phyloP scores from a whole-genome alignment of 2,329 filamentous ascomycete genomes.

The Rhynchosporium agropyri region DNA sequence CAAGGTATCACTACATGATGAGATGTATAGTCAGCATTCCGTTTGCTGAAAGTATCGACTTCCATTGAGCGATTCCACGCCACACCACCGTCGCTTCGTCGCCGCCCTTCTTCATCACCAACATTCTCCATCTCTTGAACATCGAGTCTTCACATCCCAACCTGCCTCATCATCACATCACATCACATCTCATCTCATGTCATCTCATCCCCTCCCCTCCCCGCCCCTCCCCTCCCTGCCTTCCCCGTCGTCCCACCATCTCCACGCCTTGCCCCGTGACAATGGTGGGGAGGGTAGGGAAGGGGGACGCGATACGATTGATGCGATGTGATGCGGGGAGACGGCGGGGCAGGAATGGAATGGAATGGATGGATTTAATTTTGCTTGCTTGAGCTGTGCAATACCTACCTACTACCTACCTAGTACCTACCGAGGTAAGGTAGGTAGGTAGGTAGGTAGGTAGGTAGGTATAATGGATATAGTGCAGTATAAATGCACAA shows the following conservation, averaged over 20 bases:
- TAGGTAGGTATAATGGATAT: too few species aligned
- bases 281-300: background rate
- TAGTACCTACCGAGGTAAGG: too few species aligned
- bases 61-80: background rate
- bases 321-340: background rate
- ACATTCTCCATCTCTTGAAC: too few species aligned
- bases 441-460: too few species aligned
- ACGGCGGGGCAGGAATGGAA: slow-evolving; percentile 12
- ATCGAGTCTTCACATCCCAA: too few species aligned
- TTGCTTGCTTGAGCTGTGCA: too few species aligned
- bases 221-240: background rate
- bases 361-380: too few species aligned
- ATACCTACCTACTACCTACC: too few species aligned
- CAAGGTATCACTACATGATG: slow-evolving; percentile 16
- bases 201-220: background rate
- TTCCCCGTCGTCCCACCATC: slow-evolving; percentile 10
- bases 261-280: slow-evolving; percentile 11
- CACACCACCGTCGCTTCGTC: too few species aligned
- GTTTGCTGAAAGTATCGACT: background rate
- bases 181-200: background rate
- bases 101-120: too few species aligned
- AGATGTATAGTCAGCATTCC: background rate
- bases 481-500: background rate
- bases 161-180: too few species aligned
- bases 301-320: background rate